Base-by-base conservation (phyloP, 805 yeast genomes). In the Cyberlindnera veronae region DNA sequence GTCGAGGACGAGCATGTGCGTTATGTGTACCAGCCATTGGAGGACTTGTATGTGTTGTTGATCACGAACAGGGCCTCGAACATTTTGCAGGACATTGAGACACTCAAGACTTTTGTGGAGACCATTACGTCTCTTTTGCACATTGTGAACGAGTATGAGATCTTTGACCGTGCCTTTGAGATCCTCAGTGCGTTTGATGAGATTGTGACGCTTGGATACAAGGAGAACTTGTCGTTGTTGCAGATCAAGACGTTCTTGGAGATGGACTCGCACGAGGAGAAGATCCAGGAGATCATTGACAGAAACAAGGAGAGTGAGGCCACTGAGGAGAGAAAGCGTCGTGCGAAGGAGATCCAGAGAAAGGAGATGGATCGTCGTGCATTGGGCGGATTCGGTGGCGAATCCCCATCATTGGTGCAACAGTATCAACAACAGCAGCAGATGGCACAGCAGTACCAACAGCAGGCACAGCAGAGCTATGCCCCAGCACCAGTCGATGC, bases 261-360 rank as follows among this genome's bases (percentile, higher is more conserved):
- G 60, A 91, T 93, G 98, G 98, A 93, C 66, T 85, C 95, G 29
- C 97, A 93, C 62, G 99, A 93, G 67, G 99, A 93, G 68, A 91
- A 87, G 71, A 91, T 95, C 59, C 98, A 93, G 71, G 97, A 93
- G 62, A 90, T 93, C 61, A 93, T 93, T 55, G 98, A 88, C 67
- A 81, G 90, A 63, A 93, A 93, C 71, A 93, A 93, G 68, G 99
- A 93, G 67, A 69, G 86, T 56, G 99, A 91, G 65, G 99, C 99
- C 29, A 81, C 87, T 40, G 99, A 93, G 67, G 96, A 91, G 66
- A 83, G 98, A 66, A 91, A 91, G 68, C 84, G 95, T 66, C 81
- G 87, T 61, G 97, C 98, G 36, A 87, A 84, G 63, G 95, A 85
- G 58, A 82, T 85, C 46, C 95, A 88, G 61, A 74, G 86, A 61